These are phyloP conservation scores for Lactifluus volemus DNA, from an alignment of 768 basidiomycete genomes.

Conservation along the genomic window DNA sequence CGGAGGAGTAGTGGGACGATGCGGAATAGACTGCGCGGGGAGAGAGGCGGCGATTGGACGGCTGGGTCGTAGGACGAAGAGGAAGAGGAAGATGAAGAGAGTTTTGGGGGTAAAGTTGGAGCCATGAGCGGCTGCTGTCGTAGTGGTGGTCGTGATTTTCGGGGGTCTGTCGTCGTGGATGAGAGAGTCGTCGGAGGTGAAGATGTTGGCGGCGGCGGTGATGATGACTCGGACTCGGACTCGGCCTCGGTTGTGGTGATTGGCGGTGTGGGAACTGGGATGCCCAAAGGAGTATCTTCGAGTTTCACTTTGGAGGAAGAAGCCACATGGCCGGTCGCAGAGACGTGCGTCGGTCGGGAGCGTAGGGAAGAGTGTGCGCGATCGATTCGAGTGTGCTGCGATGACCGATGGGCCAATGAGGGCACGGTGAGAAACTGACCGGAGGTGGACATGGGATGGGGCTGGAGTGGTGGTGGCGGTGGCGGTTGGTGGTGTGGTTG, in stretches of 20 bases:
- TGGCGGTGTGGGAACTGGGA: not conserved
- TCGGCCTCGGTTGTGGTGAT: too few relatives aligned
- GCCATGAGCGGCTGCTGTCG: too few relatives aligned
- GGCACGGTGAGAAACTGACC: slow-evolving; percentile 12
- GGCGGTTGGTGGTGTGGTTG: not conserved
- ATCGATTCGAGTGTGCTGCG: slow-evolving; percentile 3
- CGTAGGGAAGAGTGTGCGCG: not conserved
- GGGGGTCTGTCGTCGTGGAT: not conserved
- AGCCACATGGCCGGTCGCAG: not conserved
- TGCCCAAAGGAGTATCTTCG: slow-evolving; percentile 14
- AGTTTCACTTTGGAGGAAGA: slow-evolving; percentile 13
- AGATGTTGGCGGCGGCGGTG: too few relatives aligned
- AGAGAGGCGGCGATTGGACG: not conserved
- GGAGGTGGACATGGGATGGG: slow-evolving; percentile 10
- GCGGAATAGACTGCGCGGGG: slow-evolving; percentile 15
- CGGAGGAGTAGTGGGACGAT: slow-evolving; percentile 9
- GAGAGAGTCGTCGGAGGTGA: not conserved
- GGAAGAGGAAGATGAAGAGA: too few relatives aligned
- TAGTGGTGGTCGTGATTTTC: not conserved
- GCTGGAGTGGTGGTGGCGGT: not conserved
- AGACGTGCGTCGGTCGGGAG: not conserved
- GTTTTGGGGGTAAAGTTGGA: too few relatives aligned
- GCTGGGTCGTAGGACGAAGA: too few relatives aligned
- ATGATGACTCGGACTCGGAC: too few relatives aligned
- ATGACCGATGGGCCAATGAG: not conserved